phyloP scores from a whole-genome alignment of 306 rosid species.

The Gastrolobium villosum region DNA sequence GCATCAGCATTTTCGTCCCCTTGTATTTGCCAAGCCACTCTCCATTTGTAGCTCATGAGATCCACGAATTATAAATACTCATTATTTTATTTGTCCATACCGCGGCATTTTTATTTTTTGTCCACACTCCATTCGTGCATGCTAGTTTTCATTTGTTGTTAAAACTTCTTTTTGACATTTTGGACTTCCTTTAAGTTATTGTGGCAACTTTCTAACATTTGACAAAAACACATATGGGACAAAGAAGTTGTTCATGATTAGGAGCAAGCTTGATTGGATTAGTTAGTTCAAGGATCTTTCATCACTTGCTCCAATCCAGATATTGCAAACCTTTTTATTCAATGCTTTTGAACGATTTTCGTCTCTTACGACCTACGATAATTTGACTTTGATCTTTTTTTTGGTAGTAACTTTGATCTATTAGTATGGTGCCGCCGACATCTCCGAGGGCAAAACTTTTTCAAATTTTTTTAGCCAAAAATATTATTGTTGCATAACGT shows the following conservation, averaged over 20 bases:
- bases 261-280: conserved; percentile 29
- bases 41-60: not conserved
- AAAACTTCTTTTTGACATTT: conserved; percentile 30
- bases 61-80: conserved; percentile 3
- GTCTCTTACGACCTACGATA: not conserved
- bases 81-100: not conserved
- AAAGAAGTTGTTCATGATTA: conserved; percentile 53
- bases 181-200: conserved; percentile 29
- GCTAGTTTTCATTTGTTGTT: conserved; percentile 3
- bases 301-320: not conserved
- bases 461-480: not conserved
- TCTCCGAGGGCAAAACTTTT: not conserved
- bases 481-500: not conserved
- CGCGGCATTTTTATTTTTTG: too few species aligned
- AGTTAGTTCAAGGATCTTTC: conserved; percentile 36
- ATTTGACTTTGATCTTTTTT: conserved; percentile 12
- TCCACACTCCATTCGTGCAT: not conserved
- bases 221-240: conserved; percentile 47
- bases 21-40: not conserved
- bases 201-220: conserved; percentile 41
- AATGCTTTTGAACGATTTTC: conserved; percentile 24
- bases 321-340: not conserved
- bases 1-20: not conserved
- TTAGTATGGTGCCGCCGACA: not conserved
- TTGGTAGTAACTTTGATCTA: not conserved